A percentile compares a stretch with the other conserved stretches of the same genome.
Conservation (phyloP, 2,329 filamentous ascomycete genomes). For the Penicillium frequentans region DNA sequence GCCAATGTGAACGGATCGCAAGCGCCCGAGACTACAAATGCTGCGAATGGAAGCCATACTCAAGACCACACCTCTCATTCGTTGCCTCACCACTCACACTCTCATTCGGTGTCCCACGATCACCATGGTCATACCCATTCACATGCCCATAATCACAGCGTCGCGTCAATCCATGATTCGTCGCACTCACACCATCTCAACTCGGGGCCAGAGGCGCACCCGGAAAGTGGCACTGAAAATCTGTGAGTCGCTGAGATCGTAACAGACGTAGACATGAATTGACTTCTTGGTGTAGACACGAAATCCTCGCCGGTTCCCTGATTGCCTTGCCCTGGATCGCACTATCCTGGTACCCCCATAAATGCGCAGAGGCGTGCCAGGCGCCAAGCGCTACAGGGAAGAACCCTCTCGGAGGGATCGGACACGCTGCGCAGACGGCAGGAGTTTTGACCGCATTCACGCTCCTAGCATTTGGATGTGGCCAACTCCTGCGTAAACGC, state of each 20-base stretch:
- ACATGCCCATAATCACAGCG: constrained; percentile 24
- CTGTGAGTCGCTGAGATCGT: constrained; percentile 12
- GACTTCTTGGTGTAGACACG: constrained; percentile 32
- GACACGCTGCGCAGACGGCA: constrained; percentile 23
- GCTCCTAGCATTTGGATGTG: constrained; percentile 31
- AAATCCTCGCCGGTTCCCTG: constrained; percentile 52
- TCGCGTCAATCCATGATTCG: constrained; percentile 17
- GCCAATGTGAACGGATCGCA: constrained; percentile 21
- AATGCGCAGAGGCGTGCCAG: constrained; percentile 20
- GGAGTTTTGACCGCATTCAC: constrained; percentile 31
- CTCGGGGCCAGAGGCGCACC: not conserved
- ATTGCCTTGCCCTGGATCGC: constrained; percentile 37
- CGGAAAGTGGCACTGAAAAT: constrained; percentile 4
- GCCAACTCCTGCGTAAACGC: constrained; percentile 23
- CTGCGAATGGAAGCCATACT: constrained; percentile 14
- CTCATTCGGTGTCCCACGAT: constrained; percentile 41
- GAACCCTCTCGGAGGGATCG: constrained; percentile 11
- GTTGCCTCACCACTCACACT: constrained; percentile 26
- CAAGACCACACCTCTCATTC: constrained; percentile 29
- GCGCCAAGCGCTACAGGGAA: constrained; percentile 6
- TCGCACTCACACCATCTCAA: constrained; percentile 5
- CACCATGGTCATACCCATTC: constrained; percentile 25
- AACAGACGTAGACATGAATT: not conserved
- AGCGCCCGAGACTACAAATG: constrained; percentile 10
- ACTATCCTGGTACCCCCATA: constrained; percentile 37